Evolutionary conservation across 164 flowering plant species (phyloP), one percentile per base, ranked within the genome.

Genomic region (Tinospora cordifolia): DNA sequence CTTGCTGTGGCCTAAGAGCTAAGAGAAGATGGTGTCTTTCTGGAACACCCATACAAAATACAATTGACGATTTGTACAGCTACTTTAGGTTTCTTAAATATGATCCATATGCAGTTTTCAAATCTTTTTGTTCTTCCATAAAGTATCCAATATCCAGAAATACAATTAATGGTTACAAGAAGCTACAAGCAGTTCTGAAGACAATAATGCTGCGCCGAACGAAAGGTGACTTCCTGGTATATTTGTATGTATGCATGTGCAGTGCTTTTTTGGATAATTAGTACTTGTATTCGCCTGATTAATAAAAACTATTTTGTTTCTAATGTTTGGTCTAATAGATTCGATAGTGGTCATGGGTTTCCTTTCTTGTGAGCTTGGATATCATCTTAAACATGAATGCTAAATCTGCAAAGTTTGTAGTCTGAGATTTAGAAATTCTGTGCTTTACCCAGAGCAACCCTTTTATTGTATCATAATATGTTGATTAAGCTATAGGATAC

Each of bases 1-100:
- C 99, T 36, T 95, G 99, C 78, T 88, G 93, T 76, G 87, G 96
- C 68, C 97, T 95, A 74, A 84, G 94, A 74, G 98, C 99, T 66
- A 95, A 91, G 77, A 83, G 85, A 76, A 86, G 99, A 78, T 95
- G 99, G 99, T 95, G 99, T 78, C 83, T 95, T 75, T 92, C 98
- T 70, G 99, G 99, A 79, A 95, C 99, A 25, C 99, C 99, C 17
- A 90, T 95, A 77, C 99, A 92, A 64, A 95, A 95, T 84, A 66
- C 96, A 65, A 81, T 95, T 77, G 98, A 92, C 87, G 99, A 95
- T 76, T 74, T 95, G 69, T 95, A 82, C 81, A 95, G 99, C 82
- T 95, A 95, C 85, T 95, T 95, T 83, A 87, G 97, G 79, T 95
- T 95, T 80, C 80, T 95, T 78, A 88, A 72, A 77, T 88, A 88